Evolutionary conservation across 768 basidiomycete species (phyloP).

Genomic region (Sutorius australiensis): DNA sequence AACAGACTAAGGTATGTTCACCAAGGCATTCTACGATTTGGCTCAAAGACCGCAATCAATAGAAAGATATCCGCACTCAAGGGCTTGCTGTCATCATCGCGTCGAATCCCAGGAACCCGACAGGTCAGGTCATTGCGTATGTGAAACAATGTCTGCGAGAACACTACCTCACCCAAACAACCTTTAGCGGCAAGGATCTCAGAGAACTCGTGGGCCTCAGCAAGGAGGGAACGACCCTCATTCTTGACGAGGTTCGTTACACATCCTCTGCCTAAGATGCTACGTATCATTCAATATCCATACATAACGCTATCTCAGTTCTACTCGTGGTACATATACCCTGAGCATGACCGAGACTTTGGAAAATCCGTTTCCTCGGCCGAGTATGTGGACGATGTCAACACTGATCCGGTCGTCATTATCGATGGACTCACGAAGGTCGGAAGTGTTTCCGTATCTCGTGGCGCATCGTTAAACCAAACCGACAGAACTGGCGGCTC

Average conservation of each 20-base stretch:
- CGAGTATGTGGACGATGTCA: conserved; percentile 80
- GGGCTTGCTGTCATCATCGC: conserved; percentile 83
- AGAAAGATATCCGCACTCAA: conserved; percentile 80
- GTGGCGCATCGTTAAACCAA: conserved; percentile 1
- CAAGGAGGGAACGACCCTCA: conserved; percentile 76
- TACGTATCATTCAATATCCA: background rate
- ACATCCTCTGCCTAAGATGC: background rate
- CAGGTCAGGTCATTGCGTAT: conserved; percentile 81
- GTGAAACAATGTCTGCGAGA: conserved; percentile 8
- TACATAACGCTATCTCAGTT: conserved; percentile 45
- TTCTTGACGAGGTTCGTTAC: conserved; percentile 69
- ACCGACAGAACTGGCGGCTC: conserved; percentile 81
- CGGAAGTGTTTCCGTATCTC: background rate
- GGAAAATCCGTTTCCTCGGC: conserved; percentile 83
- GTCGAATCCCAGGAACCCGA: conserved; percentile 95
- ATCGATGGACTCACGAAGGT: conserved; percentile 94
- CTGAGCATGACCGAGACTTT: conserved; percentile 65
- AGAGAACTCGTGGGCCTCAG: conserved; percentile 72
- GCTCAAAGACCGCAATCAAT: conserved; percentile 2
- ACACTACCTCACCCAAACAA: conserved; percentile 7
- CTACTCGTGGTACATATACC: conserved; percentile 95
- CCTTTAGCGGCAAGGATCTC: conserved; percentile 67
- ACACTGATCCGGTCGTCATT: conserved; percentile 78
- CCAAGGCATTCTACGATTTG: background rate
- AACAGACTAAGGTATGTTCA: conserved; percentile 62